Percentiles rank a stretch among this genome's conserved stretches.
These are phyloP conservation scores for Lotus japonicus DNA, from an alignment of 306 rosid species.

Conservation along the genomic window DNA sequence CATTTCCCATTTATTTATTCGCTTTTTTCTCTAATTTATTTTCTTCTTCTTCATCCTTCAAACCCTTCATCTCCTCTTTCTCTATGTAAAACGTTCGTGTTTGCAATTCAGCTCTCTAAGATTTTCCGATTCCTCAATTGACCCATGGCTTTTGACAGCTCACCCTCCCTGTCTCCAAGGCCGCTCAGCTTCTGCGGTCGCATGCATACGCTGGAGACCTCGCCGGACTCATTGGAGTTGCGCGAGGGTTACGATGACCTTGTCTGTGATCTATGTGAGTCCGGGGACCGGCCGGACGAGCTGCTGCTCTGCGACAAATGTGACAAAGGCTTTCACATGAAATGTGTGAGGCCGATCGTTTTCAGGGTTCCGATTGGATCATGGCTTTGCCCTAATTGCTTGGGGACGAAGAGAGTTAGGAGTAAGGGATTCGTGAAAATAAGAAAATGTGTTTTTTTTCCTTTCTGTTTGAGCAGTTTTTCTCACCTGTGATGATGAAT, in stretches of 20 bases:
- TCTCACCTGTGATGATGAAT: slow-evolving; percentile 6
- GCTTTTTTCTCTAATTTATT: not conserved
- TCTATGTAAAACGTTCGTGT: not conserved
- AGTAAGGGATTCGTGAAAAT: slow-evolving; percentile 31
- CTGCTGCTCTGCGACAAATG: slow-evolving; percentile 78
- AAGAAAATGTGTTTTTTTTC: not conserved
- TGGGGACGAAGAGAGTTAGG: slow-evolving; percentile 40
- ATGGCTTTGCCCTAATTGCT: slow-evolving; percentile 76
- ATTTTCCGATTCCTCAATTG: not conserved
- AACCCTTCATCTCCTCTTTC: slow-evolving; percentile 33
- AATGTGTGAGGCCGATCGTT: slow-evolving; percentile 75
- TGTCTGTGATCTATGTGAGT: slow-evolving; percentile 57
- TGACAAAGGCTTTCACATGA: slow-evolving; percentile 76
- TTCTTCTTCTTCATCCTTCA: not conserved
- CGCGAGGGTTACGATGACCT: slow-evolving; percentile 39
- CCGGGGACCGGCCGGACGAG: slow-evolving; percentile 63
- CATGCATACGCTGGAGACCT: slow-evolving; percentile 32
- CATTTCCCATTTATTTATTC: not conserved
- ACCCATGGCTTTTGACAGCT: slow-evolving; percentile 53
- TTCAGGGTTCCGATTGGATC: slow-evolving; percentile 78
- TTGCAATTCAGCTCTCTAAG: slow-evolving; percentile 7
- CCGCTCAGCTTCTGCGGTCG: slow-evolving; percentile 46
- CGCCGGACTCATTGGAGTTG: not conserved
- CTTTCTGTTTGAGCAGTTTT: not conserved
- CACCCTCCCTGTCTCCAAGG: slow-evolving; percentile 38